Evolutionary conservation across 78 protist genomes (phyloP).

Genomic region (Tieghemostelium lacteum): DNA sequence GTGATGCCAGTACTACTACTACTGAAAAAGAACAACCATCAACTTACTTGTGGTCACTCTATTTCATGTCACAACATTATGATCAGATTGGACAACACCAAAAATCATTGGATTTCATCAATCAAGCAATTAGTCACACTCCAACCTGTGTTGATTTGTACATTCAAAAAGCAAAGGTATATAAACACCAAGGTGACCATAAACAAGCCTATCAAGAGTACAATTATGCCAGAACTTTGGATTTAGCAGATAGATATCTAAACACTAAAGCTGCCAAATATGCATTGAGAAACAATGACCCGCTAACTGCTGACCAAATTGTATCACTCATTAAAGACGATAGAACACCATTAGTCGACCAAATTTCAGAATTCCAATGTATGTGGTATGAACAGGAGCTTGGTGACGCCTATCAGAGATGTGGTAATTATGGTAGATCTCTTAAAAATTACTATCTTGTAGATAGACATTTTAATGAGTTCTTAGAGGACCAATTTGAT

Average conservation of each 20-base stretch:
- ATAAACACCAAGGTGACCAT: conserved; percentile 87
- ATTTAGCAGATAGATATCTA: conserved; percentile 94
- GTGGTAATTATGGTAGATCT: conserved; percentile 72
- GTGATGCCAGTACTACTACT: not conserved
- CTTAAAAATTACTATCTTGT: conserved; percentile 82
- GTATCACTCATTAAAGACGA: conserved; percentile 81
- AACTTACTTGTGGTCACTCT: conserved; percentile 74
- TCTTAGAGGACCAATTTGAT: conserved; percentile 96
- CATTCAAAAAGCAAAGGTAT: conserved; percentile 80
- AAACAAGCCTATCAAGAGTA: conserved; percentile 76
- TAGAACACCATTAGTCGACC: not conserved
- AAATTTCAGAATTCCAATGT: conserved; percentile 89
- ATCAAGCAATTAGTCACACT: conserved; percentile 88
- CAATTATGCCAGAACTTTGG: conserved; percentile 89
- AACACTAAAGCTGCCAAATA: conserved; percentile 88
- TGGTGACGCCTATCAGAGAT: conserved; percentile 51
- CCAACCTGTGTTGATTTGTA: conserved; percentile 91
- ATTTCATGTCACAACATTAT: conserved; percentile 83
- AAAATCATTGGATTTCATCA: conserved; percentile 56
- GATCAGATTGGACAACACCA: conserved; percentile 23
- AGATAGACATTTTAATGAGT: conserved; percentile 89
- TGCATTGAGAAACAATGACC: conserved; percentile 75
- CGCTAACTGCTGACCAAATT: conserved; percentile 67
- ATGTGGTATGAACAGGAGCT: conserved; percentile 89
- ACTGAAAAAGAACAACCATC: conserved; percentile 49